These are phyloP conservation scores for Rachicladosporium sp. DNA, from an alignment of 2,329 filamentous ascomycete genomes.

Conservation along the genomic window DNA sequence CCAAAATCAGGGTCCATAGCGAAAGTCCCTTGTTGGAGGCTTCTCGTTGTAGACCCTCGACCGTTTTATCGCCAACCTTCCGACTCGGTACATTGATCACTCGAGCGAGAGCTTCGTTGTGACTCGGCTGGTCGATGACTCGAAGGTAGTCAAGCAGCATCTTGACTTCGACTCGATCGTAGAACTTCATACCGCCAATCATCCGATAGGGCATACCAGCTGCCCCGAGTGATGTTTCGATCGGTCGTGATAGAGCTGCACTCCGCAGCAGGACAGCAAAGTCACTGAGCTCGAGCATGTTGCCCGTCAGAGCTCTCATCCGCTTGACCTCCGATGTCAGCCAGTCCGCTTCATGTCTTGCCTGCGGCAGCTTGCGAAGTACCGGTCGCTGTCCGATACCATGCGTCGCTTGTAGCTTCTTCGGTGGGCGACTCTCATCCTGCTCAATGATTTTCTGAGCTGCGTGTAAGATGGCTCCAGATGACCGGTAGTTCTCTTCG, in stretches of 20 bases:
- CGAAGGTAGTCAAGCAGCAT: constrained; percentile 77
- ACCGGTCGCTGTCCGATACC: constrained; percentile 68
- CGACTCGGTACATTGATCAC: constrained; percentile 77
- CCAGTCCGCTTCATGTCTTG: constrained; percentile 71
- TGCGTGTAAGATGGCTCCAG: constrained; percentile 66
- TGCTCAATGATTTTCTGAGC: constrained; percentile 85
- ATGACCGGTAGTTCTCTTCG: constrained; percentile 91
- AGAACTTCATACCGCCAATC: constrained; percentile 85
- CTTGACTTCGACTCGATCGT: constrained; percentile 82
- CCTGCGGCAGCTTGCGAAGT: constrained; percentile 58
- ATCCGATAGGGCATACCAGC: constrained; percentile 79
- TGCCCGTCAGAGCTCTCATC: constrained; percentile 56
- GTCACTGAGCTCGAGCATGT: constrained; percentile 61
- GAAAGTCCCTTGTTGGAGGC: constrained; percentile 57
- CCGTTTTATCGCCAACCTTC: constrained; percentile 66
- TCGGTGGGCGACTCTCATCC: constrained; percentile 67
- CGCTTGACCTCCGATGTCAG: constrained; percentile 74
- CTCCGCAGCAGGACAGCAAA: constrained; percentile 81
- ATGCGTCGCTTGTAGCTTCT: constrained; percentile 69
- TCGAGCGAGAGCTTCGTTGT: constrained; percentile 73
- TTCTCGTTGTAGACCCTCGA: constrained; percentile 63
- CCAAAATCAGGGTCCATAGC: constrained; percentile 64
- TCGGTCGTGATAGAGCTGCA: constrained; percentile 67
- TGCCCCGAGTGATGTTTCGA: constrained; percentile 71
- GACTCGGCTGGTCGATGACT: constrained; percentile 70